Evolutionary conservation across 140 eudicot genomes (phyloP).

Genomic region (Oenanthe javanica): DNA sequence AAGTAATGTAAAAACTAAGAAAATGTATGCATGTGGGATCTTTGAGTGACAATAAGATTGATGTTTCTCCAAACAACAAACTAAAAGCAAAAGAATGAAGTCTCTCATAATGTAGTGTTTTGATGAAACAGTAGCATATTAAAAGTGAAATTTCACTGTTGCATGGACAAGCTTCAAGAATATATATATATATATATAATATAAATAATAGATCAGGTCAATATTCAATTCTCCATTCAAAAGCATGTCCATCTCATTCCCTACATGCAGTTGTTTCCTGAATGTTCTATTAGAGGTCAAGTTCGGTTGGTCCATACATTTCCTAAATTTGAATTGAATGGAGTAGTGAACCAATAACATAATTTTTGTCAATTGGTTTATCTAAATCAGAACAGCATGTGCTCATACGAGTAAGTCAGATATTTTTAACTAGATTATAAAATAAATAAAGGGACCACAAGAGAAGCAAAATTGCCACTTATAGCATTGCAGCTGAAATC

Average conservation of each 20-base stretch:
- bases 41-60: not conserved
- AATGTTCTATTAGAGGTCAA: not conserved
- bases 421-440: not conserved
- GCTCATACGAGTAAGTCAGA: not conserved
- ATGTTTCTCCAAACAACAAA: not conserved
- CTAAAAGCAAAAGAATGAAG: not conserved
- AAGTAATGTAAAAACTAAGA: not conserved
- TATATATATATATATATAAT: not conserved
- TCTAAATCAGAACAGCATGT: not conserved
- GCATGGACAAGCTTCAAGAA: not conserved
- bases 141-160: not conserved
- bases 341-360: not conserved
- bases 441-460: not conserved
- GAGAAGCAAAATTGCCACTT: not conserved
- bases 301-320: not conserved
- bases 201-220: not conserved
- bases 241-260: not conserved
- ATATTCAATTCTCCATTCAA: not conserved
- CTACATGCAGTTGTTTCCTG: not conserved
- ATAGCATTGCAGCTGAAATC: conserved; percentile 4
- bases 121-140: not conserved
- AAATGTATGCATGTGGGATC: not conserved
- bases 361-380: not conserved
- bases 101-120: not conserved
- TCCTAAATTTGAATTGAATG: not conserved